Conservation (phyloP, 163 green algal genomes). For the Scenedesmus sp. region DNA sequence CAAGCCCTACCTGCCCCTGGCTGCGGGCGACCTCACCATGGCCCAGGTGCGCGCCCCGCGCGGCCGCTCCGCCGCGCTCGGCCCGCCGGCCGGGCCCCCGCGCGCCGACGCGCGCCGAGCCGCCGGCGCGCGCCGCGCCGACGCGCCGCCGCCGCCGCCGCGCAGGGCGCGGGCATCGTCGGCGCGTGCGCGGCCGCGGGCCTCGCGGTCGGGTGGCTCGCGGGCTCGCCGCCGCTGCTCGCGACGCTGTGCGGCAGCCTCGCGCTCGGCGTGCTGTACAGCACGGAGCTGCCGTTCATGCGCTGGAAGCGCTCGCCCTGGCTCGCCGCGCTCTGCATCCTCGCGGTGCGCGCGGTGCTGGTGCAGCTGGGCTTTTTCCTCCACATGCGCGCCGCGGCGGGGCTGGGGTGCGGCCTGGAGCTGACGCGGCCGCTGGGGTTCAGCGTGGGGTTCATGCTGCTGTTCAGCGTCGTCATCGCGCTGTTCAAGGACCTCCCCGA, state of each 20-base stretch:
- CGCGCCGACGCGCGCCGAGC: too few species aligned
- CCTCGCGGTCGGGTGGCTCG: constrained; percentile 66
- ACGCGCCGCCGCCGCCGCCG: too few species aligned
- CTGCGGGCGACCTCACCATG: constrained; percentile 85
- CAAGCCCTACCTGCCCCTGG: constrained; percentile 97
- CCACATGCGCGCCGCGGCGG: constrained; percentile 73
- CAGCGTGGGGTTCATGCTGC: constrained; percentile 89
- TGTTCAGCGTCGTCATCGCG: constrained; percentile 95
- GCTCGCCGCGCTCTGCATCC: constrained; percentile 90
- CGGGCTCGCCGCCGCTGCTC: constrained; percentile 77
- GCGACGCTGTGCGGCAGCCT: constrained; percentile 79
- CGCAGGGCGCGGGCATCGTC: constrained; percentile 58
- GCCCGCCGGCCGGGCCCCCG: too few species aligned
- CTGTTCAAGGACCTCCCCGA: constrained; percentile 98
- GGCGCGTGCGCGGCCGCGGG: constrained; percentile 49
- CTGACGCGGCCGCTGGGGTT: constrained; percentile 77
- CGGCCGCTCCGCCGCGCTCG: too few species aligned
- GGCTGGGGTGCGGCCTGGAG: neutral
- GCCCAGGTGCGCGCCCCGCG: too few species aligned
- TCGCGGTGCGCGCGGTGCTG: constrained; percentile 81
- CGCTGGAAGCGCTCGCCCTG: constrained; percentile 94
- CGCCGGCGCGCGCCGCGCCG: too few species aligned
- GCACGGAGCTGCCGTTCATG: constrained; percentile 86
- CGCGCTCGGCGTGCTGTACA: constrained; percentile 88
- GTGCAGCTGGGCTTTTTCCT: constrained; percentile 94